Evolutionary conservation across 805 yeast genomes (phyloP).

Genomic region (Nematodospora valgi): DNA sequence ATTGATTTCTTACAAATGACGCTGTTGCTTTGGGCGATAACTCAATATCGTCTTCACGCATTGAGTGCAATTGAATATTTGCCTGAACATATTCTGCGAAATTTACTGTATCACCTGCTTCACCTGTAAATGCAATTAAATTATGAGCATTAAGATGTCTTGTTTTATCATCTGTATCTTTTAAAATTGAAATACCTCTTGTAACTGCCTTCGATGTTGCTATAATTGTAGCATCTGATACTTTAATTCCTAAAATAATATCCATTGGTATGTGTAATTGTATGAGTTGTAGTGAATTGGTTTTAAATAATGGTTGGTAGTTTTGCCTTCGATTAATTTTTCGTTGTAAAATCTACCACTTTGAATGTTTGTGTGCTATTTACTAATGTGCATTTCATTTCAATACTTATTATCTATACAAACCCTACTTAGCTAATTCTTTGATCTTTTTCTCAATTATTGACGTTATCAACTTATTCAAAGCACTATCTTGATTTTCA

Average conservation of each 20-base stretch:
- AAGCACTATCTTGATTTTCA: constrained; percentile 43
- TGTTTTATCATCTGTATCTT: constrained; percentile 42
- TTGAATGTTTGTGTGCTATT: constrained; percentile 1
- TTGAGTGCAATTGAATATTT: constrained; percentile 80
- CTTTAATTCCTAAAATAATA: constrained; percentile 80
- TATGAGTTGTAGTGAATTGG: not conserved
- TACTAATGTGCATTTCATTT: too few species aligned
- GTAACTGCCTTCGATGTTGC: constrained; percentile 96
- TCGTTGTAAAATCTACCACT: not conserved
- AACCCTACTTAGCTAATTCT: constrained; percentile 2
- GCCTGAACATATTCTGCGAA: constrained; percentile 95
- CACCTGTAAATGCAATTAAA: constrained; percentile 89
- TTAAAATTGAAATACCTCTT: constrained; percentile 49
- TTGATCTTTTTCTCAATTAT: constrained; percentile 31
- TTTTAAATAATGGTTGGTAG: constrained; percentile 1
- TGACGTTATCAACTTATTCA: constrained; percentile 44
- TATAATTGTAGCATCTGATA: constrained; percentile 74
- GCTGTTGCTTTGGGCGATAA: constrained; percentile 84
- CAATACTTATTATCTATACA: not conserved
- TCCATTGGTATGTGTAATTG: constrained; percentile 55
- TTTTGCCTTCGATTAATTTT: not conserved
- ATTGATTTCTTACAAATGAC: constrained; percentile 79
- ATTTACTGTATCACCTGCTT: constrained; percentile 93
- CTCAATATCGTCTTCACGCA: constrained; percentile 76
- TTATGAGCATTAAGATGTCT: constrained; percentile 69